A percentile compares a stretch with the other conserved stretches of the same genome.
Evolutionary conservation across 495 filamentous ascomycete genomes (phyloP).

Genomic region (Xylaria acuta): DNA sequence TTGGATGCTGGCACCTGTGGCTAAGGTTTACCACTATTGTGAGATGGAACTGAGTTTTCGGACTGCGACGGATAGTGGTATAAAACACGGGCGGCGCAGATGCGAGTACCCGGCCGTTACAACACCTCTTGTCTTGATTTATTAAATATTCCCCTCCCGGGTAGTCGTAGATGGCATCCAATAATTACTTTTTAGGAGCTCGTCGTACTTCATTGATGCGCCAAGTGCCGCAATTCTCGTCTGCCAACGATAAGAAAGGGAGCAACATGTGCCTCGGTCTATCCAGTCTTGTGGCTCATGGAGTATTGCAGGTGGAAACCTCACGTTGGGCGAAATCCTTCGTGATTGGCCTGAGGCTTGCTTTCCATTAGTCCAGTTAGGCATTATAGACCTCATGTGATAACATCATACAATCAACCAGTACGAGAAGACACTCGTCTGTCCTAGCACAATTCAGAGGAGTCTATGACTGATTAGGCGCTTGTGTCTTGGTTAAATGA

Average conservation of each 20-base stretch:
- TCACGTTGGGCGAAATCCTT: slow-evolving; percentile 7
- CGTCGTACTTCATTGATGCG: not conserved
- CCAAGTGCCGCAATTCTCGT: slow-evolving; percentile 11
- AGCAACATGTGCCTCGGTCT: slow-evolving; percentile 7
- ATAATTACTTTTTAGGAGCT: not conserved
- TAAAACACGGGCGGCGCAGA: not conserved
- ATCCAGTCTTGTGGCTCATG: not conserved
- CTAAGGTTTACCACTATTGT: not conserved
- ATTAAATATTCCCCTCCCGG: not conserved
- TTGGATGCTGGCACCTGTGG: not conserved
- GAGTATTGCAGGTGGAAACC: slow-evolving; percentile 6
- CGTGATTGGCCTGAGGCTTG: not conserved
- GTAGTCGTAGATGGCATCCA: not conserved
- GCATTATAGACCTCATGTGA: not conserved
- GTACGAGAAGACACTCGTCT: not conserved
- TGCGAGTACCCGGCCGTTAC: not conserved
- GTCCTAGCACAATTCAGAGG: not conserved
- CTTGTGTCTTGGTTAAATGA: not conserved
- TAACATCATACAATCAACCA: not conserved
- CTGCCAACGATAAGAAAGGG: slow-evolving; percentile 10
- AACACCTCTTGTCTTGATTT: not conserved
- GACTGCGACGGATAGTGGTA: slow-evolving; percentile 1
- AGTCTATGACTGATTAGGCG: not conserved
- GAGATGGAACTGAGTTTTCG: not conserved
- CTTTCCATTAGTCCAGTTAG: slow-evolving; percentile 1